phyloP scores from a whole-genome alignment of 2,329 filamentous ascomycete species.

The Zymoseptoria brevis region DNA sequence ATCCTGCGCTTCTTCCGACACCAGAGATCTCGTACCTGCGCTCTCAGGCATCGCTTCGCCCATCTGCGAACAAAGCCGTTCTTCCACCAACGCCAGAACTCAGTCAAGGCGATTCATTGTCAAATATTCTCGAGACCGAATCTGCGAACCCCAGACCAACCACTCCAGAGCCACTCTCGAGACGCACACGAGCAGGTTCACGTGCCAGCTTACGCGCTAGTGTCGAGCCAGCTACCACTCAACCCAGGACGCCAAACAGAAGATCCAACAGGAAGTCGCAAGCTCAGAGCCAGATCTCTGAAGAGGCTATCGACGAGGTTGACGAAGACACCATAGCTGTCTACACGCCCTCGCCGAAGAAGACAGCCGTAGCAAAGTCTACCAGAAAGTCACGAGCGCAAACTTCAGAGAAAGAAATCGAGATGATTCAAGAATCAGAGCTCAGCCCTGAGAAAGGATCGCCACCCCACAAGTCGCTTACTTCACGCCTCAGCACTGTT shows the following conservation, averaged over 20 bases:
- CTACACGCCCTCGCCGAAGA: slow-evolving; percentile 4
- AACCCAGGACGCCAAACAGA: slow-evolving; percentile 2
- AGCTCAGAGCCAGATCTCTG: slow-evolving; percentile 1
- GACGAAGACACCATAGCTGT: background rate
- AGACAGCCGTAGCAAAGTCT: slow-evolving; percentile 6
- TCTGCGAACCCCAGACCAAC: background rate
- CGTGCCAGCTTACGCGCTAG: background rate
- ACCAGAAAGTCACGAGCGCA: slow-evolving; percentile 7
- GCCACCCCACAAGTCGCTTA: slow-evolving; percentile 20
- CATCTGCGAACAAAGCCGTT: background rate
- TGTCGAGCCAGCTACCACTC: background rate
- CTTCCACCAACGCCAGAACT: slow-evolving; percentile 32
- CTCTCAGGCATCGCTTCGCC: background rate
- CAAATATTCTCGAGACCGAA: slow-evolving; percentile 2
- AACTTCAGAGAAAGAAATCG: background rate
- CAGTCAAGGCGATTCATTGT: slow-evolving; percentile 25
- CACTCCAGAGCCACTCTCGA: background rate
- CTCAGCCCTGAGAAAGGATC: slow-evolving; percentile 6
- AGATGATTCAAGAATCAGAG: slow-evolving; percentile 1
- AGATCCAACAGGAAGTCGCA: slow-evolving; percentile 8
- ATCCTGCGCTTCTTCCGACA: slow-evolving; percentile 13
- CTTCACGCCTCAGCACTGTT: slow-evolving; percentile 24
- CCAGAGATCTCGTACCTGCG: slow-evolving; percentile 12
- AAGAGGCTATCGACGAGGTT: background rate
- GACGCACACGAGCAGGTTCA: background rate